A percentile compares a stretch with the other conserved stretches of the same genome.
phyloP scores from a whole-genome alignment of 768 basidiomycete genomes.

The Kwoniella europaea region DNA sequence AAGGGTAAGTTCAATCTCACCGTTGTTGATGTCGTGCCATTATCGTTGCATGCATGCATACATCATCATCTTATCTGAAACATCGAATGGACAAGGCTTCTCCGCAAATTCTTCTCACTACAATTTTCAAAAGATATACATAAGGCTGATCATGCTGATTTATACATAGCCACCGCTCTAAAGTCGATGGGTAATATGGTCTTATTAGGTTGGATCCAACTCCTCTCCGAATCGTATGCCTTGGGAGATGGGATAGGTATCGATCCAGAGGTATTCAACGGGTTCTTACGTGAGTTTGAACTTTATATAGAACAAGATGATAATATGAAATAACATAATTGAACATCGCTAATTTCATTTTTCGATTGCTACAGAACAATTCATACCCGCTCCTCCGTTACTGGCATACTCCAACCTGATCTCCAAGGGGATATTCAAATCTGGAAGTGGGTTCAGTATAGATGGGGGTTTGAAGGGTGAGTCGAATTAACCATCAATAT shows the following conservation, averaged over 20 bases:
- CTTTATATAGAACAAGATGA: background rate
- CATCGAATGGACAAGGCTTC: too few species aligned
- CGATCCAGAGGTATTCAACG: constrained; percentile 28
- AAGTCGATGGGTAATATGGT: constrained; percentile 38
- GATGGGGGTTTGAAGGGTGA: constrained; percentile 39
- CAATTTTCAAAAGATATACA: too few species aligned
- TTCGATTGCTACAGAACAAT: constrained; percentile 15
- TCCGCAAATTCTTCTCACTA: too few species aligned
- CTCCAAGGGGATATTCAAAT: constrained; percentile 32
- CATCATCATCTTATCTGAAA: too few species aligned
- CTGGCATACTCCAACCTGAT: constrained; percentile 36
- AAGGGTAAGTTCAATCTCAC: constrained; percentile 25
- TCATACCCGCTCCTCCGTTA: constrained; percentile 31
- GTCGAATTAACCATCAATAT: background rate
- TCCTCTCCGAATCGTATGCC: constrained; percentile 35
- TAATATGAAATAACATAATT: too few species aligned
- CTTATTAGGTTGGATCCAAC: constrained; percentile 31
- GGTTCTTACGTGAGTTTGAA: constrained; percentile 27
- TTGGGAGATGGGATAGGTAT: constrained; percentile 34
- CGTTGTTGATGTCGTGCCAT: too few species aligned
- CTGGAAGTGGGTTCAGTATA: constrained; percentile 32
- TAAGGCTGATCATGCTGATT: too few species aligned
- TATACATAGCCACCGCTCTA: constrained; percentile 20
- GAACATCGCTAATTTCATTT: too few species aligned
- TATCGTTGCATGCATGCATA: too few species aligned